Base-by-base conservation (phyloP, 1,139 yeast species). In the Yamadazyma aaseri region DNA sequence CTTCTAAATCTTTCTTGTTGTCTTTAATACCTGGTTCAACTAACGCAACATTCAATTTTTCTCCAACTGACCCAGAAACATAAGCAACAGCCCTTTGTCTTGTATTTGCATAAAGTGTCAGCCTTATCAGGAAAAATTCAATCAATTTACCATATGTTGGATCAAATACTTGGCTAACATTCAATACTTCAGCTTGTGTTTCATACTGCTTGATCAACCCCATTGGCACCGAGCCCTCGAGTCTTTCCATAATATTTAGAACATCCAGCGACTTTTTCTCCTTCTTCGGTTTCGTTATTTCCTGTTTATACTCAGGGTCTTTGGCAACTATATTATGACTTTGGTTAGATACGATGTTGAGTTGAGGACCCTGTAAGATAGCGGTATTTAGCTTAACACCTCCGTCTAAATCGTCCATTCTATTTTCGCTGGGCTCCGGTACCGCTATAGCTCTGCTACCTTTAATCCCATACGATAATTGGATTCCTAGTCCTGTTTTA, bases 401-500 rank as follows among this genome's bases (percentile, higher is more conserved):
- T 18, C 9, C 20, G 20, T 9, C 20, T 7, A 18, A 18, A 9
- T 7, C 20, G 9, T 18, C 9, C 8, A 9, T 18, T 7, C 8
- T 18, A 18, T 9, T 9, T 7, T 18, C 20, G 20, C n/a, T n/a
- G 20, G 20, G 20, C 20, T 9, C 9, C 9, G 20, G 20, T 6
- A 18, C 20, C 8, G 9, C 15, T 2, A 60, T 28, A 7, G 45
- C 38, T 10, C 55, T 58, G 42, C 61, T 49, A 3, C 75, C 68
- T 17, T 51, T 41, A 1, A 63, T 51, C 3, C 76, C 76, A 39
- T 62, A 63, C 12, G 65, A 47, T 34, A 69, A 55, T 49, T 63
- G 70, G 4, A 52, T 57, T 1, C 76, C 76, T 18, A 65, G 52
- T 2, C 72, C 73, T 26, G 51, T 42, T 38, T 60, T 67, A 18